Evolutionary conservation across 805 yeast genomes (phyloP).

Genomic region (Pachysolen tannophilus): DNA sequence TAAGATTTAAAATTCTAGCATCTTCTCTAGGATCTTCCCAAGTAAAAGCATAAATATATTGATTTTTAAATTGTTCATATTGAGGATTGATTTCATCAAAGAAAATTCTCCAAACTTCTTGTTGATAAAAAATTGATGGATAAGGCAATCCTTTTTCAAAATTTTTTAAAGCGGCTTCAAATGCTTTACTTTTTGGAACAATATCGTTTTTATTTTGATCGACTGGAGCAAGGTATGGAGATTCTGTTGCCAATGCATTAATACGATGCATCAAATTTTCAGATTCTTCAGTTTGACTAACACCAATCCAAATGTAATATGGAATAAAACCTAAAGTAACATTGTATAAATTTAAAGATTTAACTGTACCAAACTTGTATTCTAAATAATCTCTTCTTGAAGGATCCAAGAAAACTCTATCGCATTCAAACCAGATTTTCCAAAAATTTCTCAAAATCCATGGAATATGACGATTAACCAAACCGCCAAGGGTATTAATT

Average conservation of each 20-base stretch:
- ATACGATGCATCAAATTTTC: slow-evolving; percentile 43
- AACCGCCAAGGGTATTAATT: slow-evolving; percentile 69
- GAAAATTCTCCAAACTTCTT: slow-evolving; percentile 70
- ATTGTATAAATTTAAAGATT: slow-evolving; percentile 64
- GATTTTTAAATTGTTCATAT: slow-evolving; percentile 65
- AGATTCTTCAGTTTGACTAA: slow-evolving; percentile 46
- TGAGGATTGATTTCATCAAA: slow-evolving; percentile 64
- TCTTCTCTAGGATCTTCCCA: slow-evolving; percentile 92
- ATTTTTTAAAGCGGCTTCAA: slow-evolving; percentile 66
- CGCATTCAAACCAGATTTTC: slow-evolving; percentile 85
- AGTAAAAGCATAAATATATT: slow-evolving; percentile 80
- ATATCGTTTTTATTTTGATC: slow-evolving; percentile 20
- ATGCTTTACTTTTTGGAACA: slow-evolving; percentile 53
- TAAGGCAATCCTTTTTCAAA: slow-evolving; percentile 60
- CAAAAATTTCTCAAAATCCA: slow-evolving; percentile 78
- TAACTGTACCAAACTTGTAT: slow-evolving; percentile 74
- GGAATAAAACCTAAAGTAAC: slow-evolving; percentile 64
- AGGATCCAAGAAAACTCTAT: slow-evolving; percentile 70
- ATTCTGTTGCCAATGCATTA: slow-evolving; percentile 71
- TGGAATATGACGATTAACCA: slow-evolving; percentile 60
- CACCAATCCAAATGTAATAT: slow-evolving; percentile 78
- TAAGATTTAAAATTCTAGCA: slow-evolving; percentile 52
- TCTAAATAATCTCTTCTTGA: slow-evolving; percentile 79
- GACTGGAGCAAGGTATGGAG: slow-evolving; percentile 68
- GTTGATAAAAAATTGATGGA: slow-evolving; percentile 76